Conservation (phyloP, 805 yeast species). For the Cephaloascus fragrans region DNA sequence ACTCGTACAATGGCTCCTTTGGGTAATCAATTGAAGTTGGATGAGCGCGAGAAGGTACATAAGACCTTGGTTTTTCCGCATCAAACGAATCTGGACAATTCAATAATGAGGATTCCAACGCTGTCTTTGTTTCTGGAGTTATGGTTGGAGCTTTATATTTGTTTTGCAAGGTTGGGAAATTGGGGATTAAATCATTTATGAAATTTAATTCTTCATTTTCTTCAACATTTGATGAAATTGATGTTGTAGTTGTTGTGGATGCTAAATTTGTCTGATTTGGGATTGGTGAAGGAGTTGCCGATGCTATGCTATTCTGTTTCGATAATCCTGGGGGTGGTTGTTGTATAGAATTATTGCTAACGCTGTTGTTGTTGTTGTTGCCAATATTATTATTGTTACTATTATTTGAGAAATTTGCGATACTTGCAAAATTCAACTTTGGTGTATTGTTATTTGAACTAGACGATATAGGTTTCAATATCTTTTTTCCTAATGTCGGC, state of each 20-base stretch:
- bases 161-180: conserved; percentile 15
- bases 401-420: too few relatives aligned
- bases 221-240: not conserved
- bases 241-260: not conserved
- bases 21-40: conserved; percentile 91
- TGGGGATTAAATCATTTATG: not conserved
- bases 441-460: not conserved
- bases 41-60: conserved; percentile 72
- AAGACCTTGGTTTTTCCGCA: conserved; percentile 69
- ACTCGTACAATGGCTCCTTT: conserved; percentile 65
- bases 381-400: too few relatives aligned
- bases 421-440: not conserved
- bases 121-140: conserved; percentile 40
- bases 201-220: not conserved
- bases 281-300: not conserved
- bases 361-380: too few relatives aligned
- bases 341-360: too few relatives aligned
- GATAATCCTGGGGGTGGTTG: not conserved
- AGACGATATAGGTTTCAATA: not conserved
- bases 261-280: not conserved
- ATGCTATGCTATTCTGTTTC: not conserved
- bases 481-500: conserved; percentile 1
- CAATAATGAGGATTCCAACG: conserved; percentile 68
- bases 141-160: conserved; percentile 45
- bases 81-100: conserved; percentile 93